Percentiles rank a stretch among this genome's conserved stretches.
Conservation (phyloP, 2,329 filamentous ascomycete species). For the Dothistroma septosporum region DNA sequence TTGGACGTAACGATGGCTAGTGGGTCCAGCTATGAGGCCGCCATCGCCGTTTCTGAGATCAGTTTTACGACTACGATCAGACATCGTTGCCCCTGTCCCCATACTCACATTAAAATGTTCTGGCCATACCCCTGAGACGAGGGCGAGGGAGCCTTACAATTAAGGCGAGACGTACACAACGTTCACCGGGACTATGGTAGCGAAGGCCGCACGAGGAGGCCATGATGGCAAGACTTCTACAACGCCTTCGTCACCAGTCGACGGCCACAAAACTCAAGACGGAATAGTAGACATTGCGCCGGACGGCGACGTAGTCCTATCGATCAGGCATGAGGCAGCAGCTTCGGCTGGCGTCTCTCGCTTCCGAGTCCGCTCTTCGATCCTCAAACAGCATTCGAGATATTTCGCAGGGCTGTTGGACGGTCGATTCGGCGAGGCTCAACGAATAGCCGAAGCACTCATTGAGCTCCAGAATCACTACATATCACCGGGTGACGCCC, state of each 20-base stretch:
- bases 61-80: neutral
- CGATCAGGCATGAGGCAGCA: conserved; percentile 61
- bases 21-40: neutral
- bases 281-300: conserved; percentile 50
- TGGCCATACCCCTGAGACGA: conserved; percentile 48
- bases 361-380: conserved; percentile 59
- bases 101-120: conserved; percentile 40
- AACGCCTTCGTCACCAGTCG: neutral
- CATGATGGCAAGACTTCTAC: neutral
- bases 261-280: neutral
- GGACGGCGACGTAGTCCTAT: conserved; percentile 62
- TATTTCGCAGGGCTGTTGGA: conserved; percentile 68
- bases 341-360: conserved; percentile 51
- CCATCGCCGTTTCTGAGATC: neutral
- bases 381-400: conserved; percentile 58
- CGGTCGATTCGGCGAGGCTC: conserved; percentile 60
- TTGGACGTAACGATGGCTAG: neutral
- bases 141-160: neutral
- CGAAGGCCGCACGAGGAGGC: neutral
- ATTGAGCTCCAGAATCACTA: conserved; percentile 47
- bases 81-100: neutral
- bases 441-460: conserved; percentile 51
- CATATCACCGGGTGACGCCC: conserved; percentile 42
- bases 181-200: neutral
- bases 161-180: neutral